These are phyloP conservation scores for Nematodospora anomalae DNA, from an alignment of 1,139 yeast genomes.

Conservation along the genomic window DNA sequence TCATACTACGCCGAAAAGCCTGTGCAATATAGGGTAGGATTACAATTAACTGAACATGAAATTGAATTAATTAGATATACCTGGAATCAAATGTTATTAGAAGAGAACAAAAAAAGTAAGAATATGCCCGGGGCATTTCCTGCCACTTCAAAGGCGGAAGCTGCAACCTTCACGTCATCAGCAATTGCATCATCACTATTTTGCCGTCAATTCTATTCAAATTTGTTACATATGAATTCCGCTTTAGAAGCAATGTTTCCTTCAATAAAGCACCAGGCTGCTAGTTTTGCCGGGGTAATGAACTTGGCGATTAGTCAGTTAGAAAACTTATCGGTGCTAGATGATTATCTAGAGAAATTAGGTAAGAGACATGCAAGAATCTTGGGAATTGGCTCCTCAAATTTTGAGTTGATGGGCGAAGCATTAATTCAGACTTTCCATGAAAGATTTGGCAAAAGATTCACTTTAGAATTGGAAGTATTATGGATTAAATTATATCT, in stretches of 20 bases:
- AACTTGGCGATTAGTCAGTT: slow-evolving; percentile 56
- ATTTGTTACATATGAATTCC: slow-evolving; percentile 54
- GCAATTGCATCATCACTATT: slow-evolving; percentile 50
- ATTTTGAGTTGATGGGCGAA: slow-evolving; percentile 77
- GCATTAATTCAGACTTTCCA: slow-evolving; percentile 73
- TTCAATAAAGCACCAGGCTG: slow-evolving; percentile 68
- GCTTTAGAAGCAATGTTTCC: slow-evolving; percentile 59
- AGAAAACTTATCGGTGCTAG: slow-evolving; percentile 44
- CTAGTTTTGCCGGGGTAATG: slow-evolving; percentile 78
- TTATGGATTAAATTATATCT: slow-evolving; percentile 72
- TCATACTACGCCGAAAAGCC: slow-evolving; percentile 18
- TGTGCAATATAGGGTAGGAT: slow-evolving; percentile 25
- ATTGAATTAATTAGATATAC: slow-evolving; percentile 44
- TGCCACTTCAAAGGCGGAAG: slow-evolving; percentile 1
- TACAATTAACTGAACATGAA: slow-evolving; percentile 32
- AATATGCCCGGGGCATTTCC: slow-evolving; percentile 13
- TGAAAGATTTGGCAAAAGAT: slow-evolving; percentile 56
- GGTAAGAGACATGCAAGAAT: slow-evolving; percentile 79
- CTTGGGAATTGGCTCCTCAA: slow-evolving; percentile 69
- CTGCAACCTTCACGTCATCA: slow-evolving; percentile 16
- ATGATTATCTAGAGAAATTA: slow-evolving; percentile 59
- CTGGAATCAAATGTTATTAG: slow-evolving; percentile 46
- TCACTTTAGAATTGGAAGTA: slow-evolving; percentile 53
- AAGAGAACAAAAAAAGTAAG: slow-evolving; percentile 20
- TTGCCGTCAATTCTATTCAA: slow-evolving; percentile 63